phyloP scores from a whole-genome alignment of 805 yeast species.

The Tetrapisispora iriomotensis region DNA sequence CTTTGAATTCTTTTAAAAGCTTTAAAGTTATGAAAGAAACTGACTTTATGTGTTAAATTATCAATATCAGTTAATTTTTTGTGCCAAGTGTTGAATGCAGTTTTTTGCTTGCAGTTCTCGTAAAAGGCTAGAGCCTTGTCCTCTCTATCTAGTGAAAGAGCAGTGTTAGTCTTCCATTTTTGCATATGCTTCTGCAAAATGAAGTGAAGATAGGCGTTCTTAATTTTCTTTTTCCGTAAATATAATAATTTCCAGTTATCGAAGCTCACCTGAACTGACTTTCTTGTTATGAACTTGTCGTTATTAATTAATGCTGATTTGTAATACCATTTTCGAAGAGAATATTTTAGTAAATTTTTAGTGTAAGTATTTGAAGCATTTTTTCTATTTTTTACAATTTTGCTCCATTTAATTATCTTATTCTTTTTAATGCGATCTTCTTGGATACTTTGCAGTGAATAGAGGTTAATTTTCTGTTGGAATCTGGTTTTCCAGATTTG shows the following conservation, averaged over 20 bases:
- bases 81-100: too few relatives aligned
- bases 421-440: constrained; percentile 4
- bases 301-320: background rate
- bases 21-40: too few relatives aligned
- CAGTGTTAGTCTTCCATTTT: background rate
- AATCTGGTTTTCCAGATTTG: constrained; percentile 17
- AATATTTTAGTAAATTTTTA: background rate
- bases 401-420: constrained; percentile 7
- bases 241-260: background rate
- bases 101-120: too few relatives aligned
- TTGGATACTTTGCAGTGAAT: constrained; percentile 6
- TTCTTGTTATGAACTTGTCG: background rate
- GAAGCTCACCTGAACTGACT: background rate
- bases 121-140: too few relatives aligned
- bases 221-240: background rate
- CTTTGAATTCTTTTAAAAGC: too few relatives aligned
- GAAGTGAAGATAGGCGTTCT: too few relatives aligned
- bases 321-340: background rate
- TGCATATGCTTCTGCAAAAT: too few relatives aligned
- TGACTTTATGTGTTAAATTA: too few relatives aligned
- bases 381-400: constrained; percentile 4
- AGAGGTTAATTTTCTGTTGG: constrained; percentile 8
- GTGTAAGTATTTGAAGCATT: background rate
- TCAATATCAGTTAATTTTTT: too few relatives aligned
- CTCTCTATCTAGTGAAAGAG: too few relatives aligned